A percentile compares a stretch with the other conserved stretches of the same genome.
Conservation (phyloP, 139 green algal genomes). For the Monoraphidium neglectum region DNA sequence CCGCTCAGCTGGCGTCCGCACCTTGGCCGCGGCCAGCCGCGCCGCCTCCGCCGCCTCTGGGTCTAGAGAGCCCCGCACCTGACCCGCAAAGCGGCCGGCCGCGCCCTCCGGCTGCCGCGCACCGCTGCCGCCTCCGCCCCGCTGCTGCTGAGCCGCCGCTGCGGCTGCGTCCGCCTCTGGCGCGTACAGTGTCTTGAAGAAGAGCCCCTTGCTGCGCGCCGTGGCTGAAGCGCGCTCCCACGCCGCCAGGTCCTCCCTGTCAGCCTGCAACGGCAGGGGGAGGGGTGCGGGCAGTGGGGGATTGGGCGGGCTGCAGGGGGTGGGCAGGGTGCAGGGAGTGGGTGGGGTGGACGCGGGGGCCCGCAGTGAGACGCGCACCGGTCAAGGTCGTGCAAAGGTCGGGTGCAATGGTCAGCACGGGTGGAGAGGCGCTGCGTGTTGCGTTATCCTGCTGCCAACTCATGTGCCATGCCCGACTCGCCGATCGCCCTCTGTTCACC, state of each 20-base stretch:
- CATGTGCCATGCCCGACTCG: too few species aligned
- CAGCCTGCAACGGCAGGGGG: slow-evolving; percentile 14
- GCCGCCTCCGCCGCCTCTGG: neutral
- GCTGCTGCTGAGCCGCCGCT: neutral
- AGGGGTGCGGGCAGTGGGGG: neutral
- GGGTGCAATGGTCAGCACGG: too few species aligned
- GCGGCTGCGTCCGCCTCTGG: slow-evolving; percentile 13
- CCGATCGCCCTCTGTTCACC: slow-evolving; percentile 4
- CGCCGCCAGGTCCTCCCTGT: slow-evolving; percentile 30
- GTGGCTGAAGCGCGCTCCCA: slow-evolving; percentile 17
- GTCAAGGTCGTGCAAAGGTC: too few species aligned
- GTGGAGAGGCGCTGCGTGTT: too few species aligned
- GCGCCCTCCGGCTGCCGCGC: slow-evolving; percentile 17
- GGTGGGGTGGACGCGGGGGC: too few species aligned
- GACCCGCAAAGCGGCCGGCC: slow-evolving; percentile 5
- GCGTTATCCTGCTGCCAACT: too few species aligned
- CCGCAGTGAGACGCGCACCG: too few species aligned
- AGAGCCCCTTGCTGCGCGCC: slow-evolving; percentile 37
- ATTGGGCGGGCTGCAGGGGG: neutral
- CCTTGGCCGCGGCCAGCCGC: slow-evolving; percentile 15
- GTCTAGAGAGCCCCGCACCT: too few species aligned
- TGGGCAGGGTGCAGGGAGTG: neutral
- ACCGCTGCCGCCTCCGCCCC: neutral
- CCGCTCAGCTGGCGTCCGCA: slow-evolving; percentile 17
- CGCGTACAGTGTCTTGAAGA: slow-evolving; percentile 40